These are phyloP conservation scores for Adansonia madagascariensis DNA, from an alignment of 441 rosid species.

Conservation along the genomic window DNA sequence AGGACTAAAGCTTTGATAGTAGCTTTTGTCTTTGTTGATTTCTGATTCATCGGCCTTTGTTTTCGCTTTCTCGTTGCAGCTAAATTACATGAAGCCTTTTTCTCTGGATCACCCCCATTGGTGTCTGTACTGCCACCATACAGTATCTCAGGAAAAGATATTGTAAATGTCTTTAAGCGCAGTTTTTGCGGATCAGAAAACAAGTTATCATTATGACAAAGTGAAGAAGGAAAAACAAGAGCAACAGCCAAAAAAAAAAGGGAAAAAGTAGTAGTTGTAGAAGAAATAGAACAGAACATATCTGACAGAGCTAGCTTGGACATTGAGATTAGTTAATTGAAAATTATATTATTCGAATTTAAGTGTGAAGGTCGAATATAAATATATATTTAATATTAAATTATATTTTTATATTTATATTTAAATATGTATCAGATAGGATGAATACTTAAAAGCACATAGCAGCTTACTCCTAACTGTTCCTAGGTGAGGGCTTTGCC, in stretches of 20 bases:
- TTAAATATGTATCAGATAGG: too few relatives aligned
- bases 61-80: neutral
- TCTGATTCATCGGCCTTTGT: neutral
- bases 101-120: neutral
- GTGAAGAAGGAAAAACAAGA: neutral
- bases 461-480: neutral
- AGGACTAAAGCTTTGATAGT: slow-evolving; percentile 11
- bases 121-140: neutral
- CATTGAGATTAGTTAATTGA: neutral
- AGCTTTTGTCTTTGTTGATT: neutral
- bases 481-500: neutral
- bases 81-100: neutral
- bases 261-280: neutral
- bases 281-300: neutral
- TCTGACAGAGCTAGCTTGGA: neutral
- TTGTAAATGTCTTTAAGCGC: slow-evolving; percentile 5
- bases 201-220: neutral
- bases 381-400: too few relatives aligned
- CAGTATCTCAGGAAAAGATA: neutral
- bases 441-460: too few relatives aligned
- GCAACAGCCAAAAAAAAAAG: neutral
- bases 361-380: too few relatives aligned
- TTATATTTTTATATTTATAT: too few relatives aligned
- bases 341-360: neutral
- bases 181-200: slow-evolving; percentile 5